Percentiles rank a stretch among this genome's conserved stretches.
Conservation (phyloP, 257 asterid genomes). For the Capsicum rhomboideum region DNA sequence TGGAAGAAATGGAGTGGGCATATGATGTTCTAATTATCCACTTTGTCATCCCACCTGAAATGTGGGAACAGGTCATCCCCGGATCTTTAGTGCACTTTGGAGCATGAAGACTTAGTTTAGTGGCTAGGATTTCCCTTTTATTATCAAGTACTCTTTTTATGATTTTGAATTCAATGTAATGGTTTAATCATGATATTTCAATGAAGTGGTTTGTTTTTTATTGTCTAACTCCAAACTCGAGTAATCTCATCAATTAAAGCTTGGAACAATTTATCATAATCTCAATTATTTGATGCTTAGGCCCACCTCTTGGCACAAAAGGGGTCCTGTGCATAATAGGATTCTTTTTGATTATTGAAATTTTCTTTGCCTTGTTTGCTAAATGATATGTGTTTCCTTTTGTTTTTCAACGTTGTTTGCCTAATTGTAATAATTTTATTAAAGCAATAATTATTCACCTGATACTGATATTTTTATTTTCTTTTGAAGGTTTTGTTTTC, state of each 20-base stretch:
- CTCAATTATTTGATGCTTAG: neutral
- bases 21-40: too few relatives aligned
- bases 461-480: neutral
- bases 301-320: neutral
- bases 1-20: too few relatives aligned
- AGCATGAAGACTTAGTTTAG: too few relatives aligned
- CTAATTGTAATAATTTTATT: neutral
- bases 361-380: neutral
- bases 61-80: too few relatives aligned
- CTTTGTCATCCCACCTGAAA: too few relatives aligned
- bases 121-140: too few relatives aligned
- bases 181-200: too few relatives aligned
- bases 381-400: neutral
- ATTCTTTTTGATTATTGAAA: neutral
- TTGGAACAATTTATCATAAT: neutral
- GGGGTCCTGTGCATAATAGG: neutral
- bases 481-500: neutral
- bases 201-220: too few relatives aligned
- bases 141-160: too few relatives aligned
- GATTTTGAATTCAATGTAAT: too few relatives aligned
- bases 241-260: neutral
- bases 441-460: too few relatives aligned
- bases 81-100: too few relatives aligned
- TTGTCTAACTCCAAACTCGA: neutral
- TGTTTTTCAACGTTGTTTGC: neutral